Evolutionary conservation across 805 yeast species (phyloP).

Genomic region (Dipodascus albidus): DNA sequence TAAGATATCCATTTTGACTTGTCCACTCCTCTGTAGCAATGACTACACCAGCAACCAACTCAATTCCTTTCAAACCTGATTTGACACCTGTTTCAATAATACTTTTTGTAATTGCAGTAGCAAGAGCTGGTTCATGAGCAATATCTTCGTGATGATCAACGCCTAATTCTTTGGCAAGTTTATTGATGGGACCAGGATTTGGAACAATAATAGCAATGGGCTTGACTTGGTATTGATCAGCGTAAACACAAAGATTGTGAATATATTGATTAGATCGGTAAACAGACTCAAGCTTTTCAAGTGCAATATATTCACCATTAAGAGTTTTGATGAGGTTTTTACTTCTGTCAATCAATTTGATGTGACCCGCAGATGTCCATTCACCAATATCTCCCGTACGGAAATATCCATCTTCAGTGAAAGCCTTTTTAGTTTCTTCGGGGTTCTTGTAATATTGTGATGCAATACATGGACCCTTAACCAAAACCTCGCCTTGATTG

Average conservation of each 20-base stretch:
- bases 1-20: slow-evolving; percentile 86
- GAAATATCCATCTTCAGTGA: slow-evolving; percentile 86
- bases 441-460: slow-evolving; percentile 74
- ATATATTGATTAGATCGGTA: slow-evolving; percentile 77
- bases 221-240: slow-evolving; percentile 77
- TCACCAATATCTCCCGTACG: slow-evolving; percentile 94
- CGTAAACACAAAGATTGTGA: slow-evolving; percentile 81
- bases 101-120: slow-evolving; percentile 41
- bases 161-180: slow-evolving; percentile 46
- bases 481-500: slow-evolving; percentile 85
- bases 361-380: slow-evolving; percentile 72
- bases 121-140: slow-evolving; percentile 46
- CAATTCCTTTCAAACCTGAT: slow-evolving; percentile 79
- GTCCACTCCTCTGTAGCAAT: slow-evolving; percentile 92
- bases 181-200: slow-evolving; percentile 51
- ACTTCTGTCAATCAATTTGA: slow-evolving; percentile 82
- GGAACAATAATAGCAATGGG: slow-evolving; percentile 90
- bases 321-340: slow-evolving; percentile 92
- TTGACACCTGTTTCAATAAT: slow-evolving; percentile 64
- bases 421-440: slow-evolving; percentile 66
- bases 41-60: slow-evolving; percentile 67
- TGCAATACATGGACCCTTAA: slow-evolving; percentile 63
- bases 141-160: slow-evolving; percentile 39
- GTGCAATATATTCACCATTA: slow-evolving; percentile 96
- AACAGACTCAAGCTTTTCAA: slow-evolving; percentile 85